Evolutionary conservation across 1,284 basidiomycete species (phyloP).

Genomic region (Rhodotorula sp.): DNA sequence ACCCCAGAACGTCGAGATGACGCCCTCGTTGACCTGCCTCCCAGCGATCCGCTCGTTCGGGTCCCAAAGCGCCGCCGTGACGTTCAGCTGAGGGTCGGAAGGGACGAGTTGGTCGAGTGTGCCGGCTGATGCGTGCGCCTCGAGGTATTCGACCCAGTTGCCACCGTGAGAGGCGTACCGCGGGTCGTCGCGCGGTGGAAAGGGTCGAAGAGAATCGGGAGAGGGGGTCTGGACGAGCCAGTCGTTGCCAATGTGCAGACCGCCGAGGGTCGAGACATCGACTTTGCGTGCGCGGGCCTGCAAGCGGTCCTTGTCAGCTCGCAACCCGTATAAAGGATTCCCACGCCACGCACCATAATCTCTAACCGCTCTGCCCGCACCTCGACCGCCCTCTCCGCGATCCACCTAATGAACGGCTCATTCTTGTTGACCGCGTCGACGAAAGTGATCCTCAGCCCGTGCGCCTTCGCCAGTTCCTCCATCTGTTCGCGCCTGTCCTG

Average conservation of each 20-base stretch:
- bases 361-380: constrained; percentile 34
- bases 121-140: constrained; percentile 20
- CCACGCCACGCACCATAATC: constrained; percentile 23
- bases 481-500: constrained; percentile 43
- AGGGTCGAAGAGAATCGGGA: not conserved
- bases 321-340: not conserved
- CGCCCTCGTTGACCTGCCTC: constrained; percentile 43
- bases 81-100: constrained; percentile 19
- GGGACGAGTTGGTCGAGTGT: constrained; percentile 24
- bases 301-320: not conserved
- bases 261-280: constrained; percentile 24
- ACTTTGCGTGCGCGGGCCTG: constrained; percentile 31
- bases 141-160: constrained; percentile 32
- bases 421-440: constrained; percentile 45
- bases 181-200: constrained; percentile 13
- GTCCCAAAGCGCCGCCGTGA: constrained; percentile 38
- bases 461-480: constrained; percentile 41
- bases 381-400: constrained; percentile 43
- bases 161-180: not conserved
- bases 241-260: constrained; percentile 33
- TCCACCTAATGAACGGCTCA: constrained; percentile 44
- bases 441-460: constrained; percentile 44
- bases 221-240: constrained; percentile 34
- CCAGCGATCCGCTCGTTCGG: constrained; percentile 37
- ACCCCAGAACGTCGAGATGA: constrained; percentile 60